Evolutionary conservation across 1,284 basidiomycete genomes (phyloP).

Genomic region (Sphagnurus paluster): DNA sequence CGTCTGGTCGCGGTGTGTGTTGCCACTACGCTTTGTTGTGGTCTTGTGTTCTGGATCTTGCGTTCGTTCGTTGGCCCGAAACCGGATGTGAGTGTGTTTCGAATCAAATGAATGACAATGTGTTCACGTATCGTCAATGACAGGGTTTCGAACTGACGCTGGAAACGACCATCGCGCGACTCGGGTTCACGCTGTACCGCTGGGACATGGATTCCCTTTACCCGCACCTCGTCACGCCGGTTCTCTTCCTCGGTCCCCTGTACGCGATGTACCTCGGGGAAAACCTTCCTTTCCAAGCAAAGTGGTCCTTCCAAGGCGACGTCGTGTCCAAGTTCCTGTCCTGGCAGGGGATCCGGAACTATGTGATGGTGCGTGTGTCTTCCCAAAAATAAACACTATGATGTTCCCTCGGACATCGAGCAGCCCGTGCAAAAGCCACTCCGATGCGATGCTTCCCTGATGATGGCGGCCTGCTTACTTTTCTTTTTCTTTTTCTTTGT

Average conservation of each 20-base stretch:
- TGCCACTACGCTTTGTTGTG: conserved; percentile 56
- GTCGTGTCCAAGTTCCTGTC: conserved; percentile 44
- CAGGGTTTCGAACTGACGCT: conserved; percentile 16
- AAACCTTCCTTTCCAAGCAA: conserved; percentile 63
- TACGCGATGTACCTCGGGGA: conserved; percentile 60
- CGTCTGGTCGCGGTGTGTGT: conserved; percentile 59
- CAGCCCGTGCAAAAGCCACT: too few species aligned
- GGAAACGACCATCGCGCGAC: conserved; percentile 13
- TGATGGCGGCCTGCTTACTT: neutral
- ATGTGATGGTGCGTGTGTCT: conserved; percentile 62
- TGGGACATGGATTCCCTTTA: conserved; percentile 30
- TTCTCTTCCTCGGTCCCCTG: conserved; percentile 85
- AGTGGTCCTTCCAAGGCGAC: conserved; percentile 46
- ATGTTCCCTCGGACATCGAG: neutral
- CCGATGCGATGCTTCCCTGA: too few species aligned
- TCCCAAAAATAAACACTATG: too few species aligned
- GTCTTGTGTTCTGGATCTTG: conserved; percentile 41
- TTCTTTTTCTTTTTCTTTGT: neutral
- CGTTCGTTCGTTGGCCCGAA: conserved; percentile 27
- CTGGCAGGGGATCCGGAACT: conserved; percentile 74
- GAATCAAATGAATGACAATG: neutral
- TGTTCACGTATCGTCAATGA: neutral
- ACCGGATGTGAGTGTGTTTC: conserved; percentile 29
- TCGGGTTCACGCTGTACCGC: conserved; percentile 20
- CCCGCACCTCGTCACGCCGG: conserved; percentile 71